These are phyloP conservation scores for Orbilia javanica DNA, from an alignment of 2,329 filamentous ascomycete genomes.

Conservation along the genomic window DNA sequence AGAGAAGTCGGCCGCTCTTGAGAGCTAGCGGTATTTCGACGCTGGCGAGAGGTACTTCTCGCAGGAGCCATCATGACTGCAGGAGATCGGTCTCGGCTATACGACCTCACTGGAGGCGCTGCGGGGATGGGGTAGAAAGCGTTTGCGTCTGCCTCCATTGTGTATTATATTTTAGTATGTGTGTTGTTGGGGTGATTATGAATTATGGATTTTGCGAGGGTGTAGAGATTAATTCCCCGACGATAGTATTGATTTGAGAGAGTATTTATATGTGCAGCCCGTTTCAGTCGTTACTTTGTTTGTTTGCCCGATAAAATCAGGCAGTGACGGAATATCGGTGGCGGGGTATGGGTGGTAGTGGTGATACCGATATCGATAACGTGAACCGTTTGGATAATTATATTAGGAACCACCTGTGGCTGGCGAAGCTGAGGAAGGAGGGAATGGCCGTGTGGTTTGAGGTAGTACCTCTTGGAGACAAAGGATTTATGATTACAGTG, in stretches of 20 bases:
- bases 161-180: conserved; percentile 19
- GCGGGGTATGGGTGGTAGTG: conserved; percentile 37
- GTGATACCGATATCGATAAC: conserved; percentile 59
- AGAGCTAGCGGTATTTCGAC: conserved; percentile 43
- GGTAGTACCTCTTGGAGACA: neutral
- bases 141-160: conserved; percentile 58
- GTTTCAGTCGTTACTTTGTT: conserved; percentile 8
- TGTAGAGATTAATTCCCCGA: conserved; percentile 15
- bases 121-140: conserved; percentile 55
- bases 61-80: conserved; percentile 51
- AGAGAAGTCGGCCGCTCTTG: conserved; percentile 56
- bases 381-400: conserved; percentile 51
- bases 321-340: conserved; percentile 53
- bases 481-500: conserved; percentile 12
- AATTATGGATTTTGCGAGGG: conserved; percentile 13
- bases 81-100: conserved; percentile 53
- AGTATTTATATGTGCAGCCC: conserved; percentile 29
- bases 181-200: conserved; percentile 21
- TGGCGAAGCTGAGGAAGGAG: conserved; percentile 19
- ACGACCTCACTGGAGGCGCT: conserved; percentile 44
- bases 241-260: neutral
- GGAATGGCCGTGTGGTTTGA: conserved; percentile 31
- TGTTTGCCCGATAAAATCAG: conserved; percentile 22
- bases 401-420: conserved; percentile 48
- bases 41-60: conserved; percentile 49